Percentiles rank a stretch among this genome's conserved stretches.
phyloP scores from a whole-genome alignment of 2,329 filamentous ascomycete species.

The Fusarium sarcochroum region DNA sequence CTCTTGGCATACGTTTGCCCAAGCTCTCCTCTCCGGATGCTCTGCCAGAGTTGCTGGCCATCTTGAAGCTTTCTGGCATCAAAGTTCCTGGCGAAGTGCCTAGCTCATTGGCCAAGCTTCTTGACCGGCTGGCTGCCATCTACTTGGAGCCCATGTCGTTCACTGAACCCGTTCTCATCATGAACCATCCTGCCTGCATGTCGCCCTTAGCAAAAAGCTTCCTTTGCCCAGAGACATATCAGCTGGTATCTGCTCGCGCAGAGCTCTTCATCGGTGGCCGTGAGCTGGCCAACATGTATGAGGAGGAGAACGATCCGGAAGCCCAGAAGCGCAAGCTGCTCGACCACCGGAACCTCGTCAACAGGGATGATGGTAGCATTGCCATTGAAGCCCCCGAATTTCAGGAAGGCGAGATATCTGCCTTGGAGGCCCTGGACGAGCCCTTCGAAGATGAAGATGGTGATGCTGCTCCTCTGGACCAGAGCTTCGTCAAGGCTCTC shows the following conservation, averaged over 20 bases:
- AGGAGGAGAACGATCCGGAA: conserved; percentile 95
- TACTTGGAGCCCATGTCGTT: conserved; percentile 85
- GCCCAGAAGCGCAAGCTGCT: conserved; percentile 88
- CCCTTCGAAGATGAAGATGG: conserved; percentile 57
- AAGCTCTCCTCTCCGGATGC: conserved; percentile 71
- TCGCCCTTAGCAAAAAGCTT: conserved; percentile 93
- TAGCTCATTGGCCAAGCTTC: conserved; percentile 74
- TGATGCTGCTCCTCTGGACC: conserved; percentile 70
- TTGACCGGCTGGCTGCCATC: conserved; percentile 82
- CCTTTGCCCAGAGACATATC: conserved; percentile 74
- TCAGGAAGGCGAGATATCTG: conserved; percentile 12
- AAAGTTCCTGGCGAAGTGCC: conserved; percentile 76
- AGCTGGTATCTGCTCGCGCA: conserved; percentile 83
- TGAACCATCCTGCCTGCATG: conserved; percentile 89
- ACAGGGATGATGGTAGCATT: conserved; percentile 52
- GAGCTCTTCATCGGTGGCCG: conserved; percentile 86
- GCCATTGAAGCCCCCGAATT: conserved; percentile 47
- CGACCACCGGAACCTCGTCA: conserved; percentile 61
- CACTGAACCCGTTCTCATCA: conserved; percentile 83
- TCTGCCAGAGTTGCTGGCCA: conserved; percentile 66
- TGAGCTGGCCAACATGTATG: conserved; percentile 96
- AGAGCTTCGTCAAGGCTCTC: conserved; percentile 86
- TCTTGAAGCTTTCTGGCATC: conserved; percentile 69
- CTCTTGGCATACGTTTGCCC: conserved; percentile 75
- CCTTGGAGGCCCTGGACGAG: conserved; percentile 19